These are phyloP conservation scores for Ogataea glucozyma DNA, from an alignment of 805 yeast species.

Conservation along the genomic window DNA sequence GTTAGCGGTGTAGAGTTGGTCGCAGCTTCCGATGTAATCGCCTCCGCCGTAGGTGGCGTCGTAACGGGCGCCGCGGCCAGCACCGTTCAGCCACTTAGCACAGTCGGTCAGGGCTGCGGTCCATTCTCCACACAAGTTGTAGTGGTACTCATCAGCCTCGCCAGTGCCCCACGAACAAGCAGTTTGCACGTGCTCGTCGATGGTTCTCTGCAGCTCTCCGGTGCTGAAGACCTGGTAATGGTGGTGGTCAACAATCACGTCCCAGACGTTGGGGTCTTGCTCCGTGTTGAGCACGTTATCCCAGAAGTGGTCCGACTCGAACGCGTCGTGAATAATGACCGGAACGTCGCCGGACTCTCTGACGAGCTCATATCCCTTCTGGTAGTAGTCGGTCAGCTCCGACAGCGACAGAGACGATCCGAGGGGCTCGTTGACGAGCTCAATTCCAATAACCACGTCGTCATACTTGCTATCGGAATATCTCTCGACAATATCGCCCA, in stretches of 20 bases:
- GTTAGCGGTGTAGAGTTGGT: conserved; percentile 43
- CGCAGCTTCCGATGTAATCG: conserved; percentile 63
- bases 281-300: conserved; percentile 50
- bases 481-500: conserved; percentile 54
- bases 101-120: conserved; percentile 92
- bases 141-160: conserved; percentile 55
- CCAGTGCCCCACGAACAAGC: conserved; percentile 47
- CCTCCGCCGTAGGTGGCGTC: conserved; percentile 54
- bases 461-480: conserved; percentile 62
- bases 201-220: conserved; percentile 55
- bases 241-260: conserved; percentile 83
- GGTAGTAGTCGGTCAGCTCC: conserved; percentile 58
- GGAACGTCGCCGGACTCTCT: conserved; percentile 49
- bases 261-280: conserved; percentile 41
- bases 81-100: conserved; percentile 86
- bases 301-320: conserved; percentile 62
- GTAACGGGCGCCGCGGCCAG: conserved; percentile 77
- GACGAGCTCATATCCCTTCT: conserved; percentile 62
- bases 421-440: conserved; percentile 87
- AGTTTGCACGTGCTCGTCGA: conserved; percentile 65
- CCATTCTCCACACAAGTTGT: conserved; percentile 87
- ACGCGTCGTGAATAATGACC: conserved; percentile 75
- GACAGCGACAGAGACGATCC: conserved; percentile 66
- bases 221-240: conserved; percentile 82
- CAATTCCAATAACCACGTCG: conserved; percentile 81